phyloP scores from a whole-genome alignment of 2,329 filamentous ascomycete species.

The Hypoxylon sp. region DNA sequence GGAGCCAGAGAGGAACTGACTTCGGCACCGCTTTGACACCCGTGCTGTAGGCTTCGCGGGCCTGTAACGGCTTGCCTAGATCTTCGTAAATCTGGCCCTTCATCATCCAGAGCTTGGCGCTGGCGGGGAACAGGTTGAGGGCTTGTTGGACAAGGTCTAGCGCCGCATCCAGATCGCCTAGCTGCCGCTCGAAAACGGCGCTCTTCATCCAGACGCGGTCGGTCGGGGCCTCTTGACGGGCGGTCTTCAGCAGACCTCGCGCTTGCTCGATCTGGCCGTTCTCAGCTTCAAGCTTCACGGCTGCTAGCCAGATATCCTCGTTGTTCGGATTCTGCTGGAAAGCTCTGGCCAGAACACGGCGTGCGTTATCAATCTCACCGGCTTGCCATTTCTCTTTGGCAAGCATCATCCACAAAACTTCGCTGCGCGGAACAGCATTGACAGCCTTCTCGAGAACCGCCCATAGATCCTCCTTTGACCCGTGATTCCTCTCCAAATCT shows the following conservation, averaged over 20 bases:
- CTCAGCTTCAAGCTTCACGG: slow-evolving; percentile 95
- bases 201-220: slow-evolving; percentile 98
- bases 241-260: slow-evolving; percentile 82
- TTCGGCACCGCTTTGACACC: slow-evolving; percentile 89
- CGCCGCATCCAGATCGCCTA: slow-evolving; percentile 82
- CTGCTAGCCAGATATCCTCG: slow-evolving; percentile 97
- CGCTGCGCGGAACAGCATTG: slow-evolving; percentile 90
- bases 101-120: slow-evolving; percentile 96
- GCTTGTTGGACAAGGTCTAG: slow-evolving; percentile 90
- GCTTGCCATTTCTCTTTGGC: slow-evolving; percentile 95
- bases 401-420: slow-evolving; percentile 95
- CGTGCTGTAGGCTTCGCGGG: slow-evolving; percentile 88
- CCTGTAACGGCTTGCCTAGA: slow-evolving; percentile 81
- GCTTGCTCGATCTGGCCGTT: slow-evolving; percentile 86
- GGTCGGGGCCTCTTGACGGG: slow-evolving; percentile 89
- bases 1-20: slow-evolving; percentile 88
- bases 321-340: slow-evolving; percentile 97
- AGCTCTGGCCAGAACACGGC: slow-evolving; percentile 85
- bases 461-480: slow-evolving; percentile 84
- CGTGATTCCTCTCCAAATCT: slow-evolving; percentile 91
- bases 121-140: slow-evolving; percentile 85
- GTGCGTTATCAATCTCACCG: slow-evolving; percentile 87
- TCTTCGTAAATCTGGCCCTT: slow-evolving; percentile 98
- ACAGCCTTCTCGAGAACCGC: slow-evolving; percentile 92
- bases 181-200: slow-evolving; percentile 90